phyloP scores from a whole-genome alignment of 768 basidiomycete genomes.

The Saitozyma sp. region DNA sequence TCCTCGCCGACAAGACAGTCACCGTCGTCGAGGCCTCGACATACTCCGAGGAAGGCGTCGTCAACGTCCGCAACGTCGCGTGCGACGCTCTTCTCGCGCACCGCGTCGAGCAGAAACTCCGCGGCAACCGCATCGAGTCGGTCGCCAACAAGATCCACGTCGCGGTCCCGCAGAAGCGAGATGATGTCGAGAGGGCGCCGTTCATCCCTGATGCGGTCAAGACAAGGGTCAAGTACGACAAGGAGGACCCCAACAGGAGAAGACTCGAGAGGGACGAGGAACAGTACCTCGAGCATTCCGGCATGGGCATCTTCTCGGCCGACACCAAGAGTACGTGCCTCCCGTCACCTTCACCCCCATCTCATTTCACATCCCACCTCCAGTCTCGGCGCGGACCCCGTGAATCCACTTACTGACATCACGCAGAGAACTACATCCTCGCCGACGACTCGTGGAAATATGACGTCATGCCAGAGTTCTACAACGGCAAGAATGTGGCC shows the following conservation, averaged over 20 bases:
- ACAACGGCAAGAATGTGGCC: conserved; percentile 97
- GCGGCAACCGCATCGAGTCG: conserved; percentile 86
- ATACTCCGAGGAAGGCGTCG: conserved; percentile 95
- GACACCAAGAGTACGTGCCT: conserved; percentile 75
- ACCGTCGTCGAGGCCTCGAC: conserved; percentile 86
- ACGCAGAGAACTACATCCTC: conserved; percentile 82
- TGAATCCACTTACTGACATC: conserved; percentile 11
- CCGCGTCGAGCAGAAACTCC: conserved; percentile 89
- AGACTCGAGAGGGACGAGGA: conserved; percentile 78
- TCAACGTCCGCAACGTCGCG: conserved; percentile 90
- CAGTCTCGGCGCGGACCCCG: background rate
- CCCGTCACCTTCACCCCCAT: background rate
- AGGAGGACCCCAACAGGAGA: conserved; percentile 74
- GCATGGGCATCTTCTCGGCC: conserved; percentile 83
- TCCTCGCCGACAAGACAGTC: conserved; percentile 64
- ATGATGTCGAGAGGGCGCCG: conserved; percentile 81
- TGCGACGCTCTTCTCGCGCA: conserved; percentile 94
- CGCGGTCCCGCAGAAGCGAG: conserved; percentile 82
- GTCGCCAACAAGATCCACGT: conserved; percentile 96
- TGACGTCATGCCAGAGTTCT: conserved; percentile 96
- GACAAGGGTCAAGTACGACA: conserved; percentile 77
- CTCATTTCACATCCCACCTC: too few species aligned
- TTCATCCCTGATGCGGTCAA: conserved; percentile 86
- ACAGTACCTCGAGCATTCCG: conserved; percentile 69
- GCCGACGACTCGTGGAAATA: conserved; percentile 90